Evolutionary conservation across 2,329 filamentous ascomycete species (phyloP), one percentile per base, ranked within the genome.

Genomic region (Aspergillus fructus): DNA sequence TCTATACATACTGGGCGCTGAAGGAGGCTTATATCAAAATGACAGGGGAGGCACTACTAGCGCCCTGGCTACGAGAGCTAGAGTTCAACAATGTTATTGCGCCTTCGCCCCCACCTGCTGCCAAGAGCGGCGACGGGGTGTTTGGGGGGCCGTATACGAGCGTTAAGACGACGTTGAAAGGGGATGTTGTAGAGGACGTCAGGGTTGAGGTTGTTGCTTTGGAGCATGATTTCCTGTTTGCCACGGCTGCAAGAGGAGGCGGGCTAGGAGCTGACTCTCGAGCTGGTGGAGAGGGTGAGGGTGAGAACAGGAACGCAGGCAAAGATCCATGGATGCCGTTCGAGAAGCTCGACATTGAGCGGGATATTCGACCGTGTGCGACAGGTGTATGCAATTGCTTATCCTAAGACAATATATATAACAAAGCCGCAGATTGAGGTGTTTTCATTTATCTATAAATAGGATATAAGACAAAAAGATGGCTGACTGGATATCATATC

Each of bases 1-100:
- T 88, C 68, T 88, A 87, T 62, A 81, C 84, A 0, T 85, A 82
- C 66, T 88, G 85, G 81, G 83, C 82, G 63, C 80, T 85, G 55
- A 88, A 88, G 66, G 85, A 88, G 66, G 84, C 85, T 1, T 88
- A 86, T 70, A 83, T 88, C 67, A 88, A 88, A 73, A 82, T 88
- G 66, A 83, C 84, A 4, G 85, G 85, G 6, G 85, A 88, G 66
- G 85, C 84, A 0, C 71, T 88, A 17, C 73, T 88, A 7, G 85
- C 85, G 1, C 75, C 78, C 2, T 88, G 85, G 85, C 73, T 88
- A 34, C 78, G 79, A 55, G 76, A 85, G 43, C 69, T 88, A 21
- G 85, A 88, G 58, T 88, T 88, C 64, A 76, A 77, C 57, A 77
- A 84, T 55, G 85, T 88, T 1, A 73, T 78, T 49, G 79, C 81